Evolutionary conservation across 306 rosid species (phyloP), one percentile per base, ranked within the genome.

Genomic region (Quercus bicolor): DNA sequence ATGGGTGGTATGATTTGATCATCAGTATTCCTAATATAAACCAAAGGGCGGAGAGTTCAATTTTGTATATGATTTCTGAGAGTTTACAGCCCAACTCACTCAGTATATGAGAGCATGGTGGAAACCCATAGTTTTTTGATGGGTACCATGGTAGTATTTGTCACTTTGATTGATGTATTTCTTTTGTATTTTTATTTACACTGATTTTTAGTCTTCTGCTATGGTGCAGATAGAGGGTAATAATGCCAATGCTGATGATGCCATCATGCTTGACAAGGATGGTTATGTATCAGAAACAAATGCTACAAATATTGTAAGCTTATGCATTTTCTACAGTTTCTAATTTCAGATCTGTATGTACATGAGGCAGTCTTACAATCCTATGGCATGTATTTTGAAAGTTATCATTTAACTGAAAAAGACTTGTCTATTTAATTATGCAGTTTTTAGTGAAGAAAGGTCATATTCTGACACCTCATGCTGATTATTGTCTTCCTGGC

Each of bases 401-500:
- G 62, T 57, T 11, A 73, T 40, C 13, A 18, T 53, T 53, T 52
- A 4, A 51, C 74, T 85, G 53, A 75, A 66, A 20, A 62, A 11
- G 24, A 12, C 24, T 55, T 29, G 60, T 11, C 62, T 68, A 62
- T 75, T 78, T 65, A 43, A 23, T 74, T 72, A 11, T 80, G 86
- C 90, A 93, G 97, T 93, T 93, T 78, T 61, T 93, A 52, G 94
- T 93, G 72, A 93, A 93, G 85, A 93, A 80, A 81, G 94, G 91
- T 14, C 84, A 74, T 64, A 92, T 93, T 65, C 74, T 86, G 82
- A 91, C 97, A 15, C 96, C 97, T 55, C 96, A 86, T 83, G 96
- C 97, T 72, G 97, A 93, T 84, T 93, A 89, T 76, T 89, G 97
- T 80, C 96, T 93, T 78, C 96, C 97, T 78, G 97, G 97, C 66